Percentiles rank a stretch among this genome's conserved stretches.
These are phyloP conservation scores for Jatropha multifida DNA, from an alignment of 441 rosid species.

Conservation along the genomic window DNA sequence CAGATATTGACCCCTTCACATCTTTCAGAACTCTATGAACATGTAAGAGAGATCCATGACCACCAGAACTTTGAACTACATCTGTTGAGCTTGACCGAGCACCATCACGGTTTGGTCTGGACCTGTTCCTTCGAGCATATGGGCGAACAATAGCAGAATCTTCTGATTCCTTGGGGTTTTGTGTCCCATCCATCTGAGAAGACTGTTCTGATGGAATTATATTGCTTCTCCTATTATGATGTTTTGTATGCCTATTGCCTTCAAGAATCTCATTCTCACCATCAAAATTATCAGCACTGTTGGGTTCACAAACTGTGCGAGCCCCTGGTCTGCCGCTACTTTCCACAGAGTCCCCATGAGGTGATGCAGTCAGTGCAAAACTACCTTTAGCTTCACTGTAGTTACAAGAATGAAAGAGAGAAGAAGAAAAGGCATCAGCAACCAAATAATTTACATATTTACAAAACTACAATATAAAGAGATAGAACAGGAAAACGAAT, in stretches of 20 bases:
- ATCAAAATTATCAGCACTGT: constrained; percentile 91
- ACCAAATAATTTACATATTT: constrained; percentile 23
- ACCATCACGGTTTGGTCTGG: constrained; percentile 82
- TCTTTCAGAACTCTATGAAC: constrained; percentile 57
- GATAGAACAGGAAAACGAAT: constrained; percentile 28
- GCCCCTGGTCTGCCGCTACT: constrained; percentile 93
- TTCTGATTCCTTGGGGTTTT: constrained; percentile 80
- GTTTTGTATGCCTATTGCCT: constrained; percentile 47
- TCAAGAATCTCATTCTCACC: constrained; percentile 74
- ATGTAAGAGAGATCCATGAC: constrained; percentile 56
- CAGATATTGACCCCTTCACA: constrained; percentile 52
- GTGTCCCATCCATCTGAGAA: constrained; percentile 59
- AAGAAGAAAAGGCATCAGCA: constrained; percentile 21
- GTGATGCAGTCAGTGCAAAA: constrained; percentile 89
- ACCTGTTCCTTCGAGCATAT: constrained; percentile 97
- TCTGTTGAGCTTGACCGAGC: constrained; percentile 80
- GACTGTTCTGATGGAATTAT: constrained; percentile 64
- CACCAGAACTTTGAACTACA: constrained; percentile 65
- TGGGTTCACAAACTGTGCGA: constrained; percentile 73
- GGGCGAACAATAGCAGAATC: constrained; percentile 98
- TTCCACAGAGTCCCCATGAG: constrained; percentile 94
- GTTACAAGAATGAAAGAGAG: constrained; percentile 23
- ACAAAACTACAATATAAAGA: constrained; percentile 14
- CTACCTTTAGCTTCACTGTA: constrained; percentile 96
- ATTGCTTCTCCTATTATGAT: constrained; percentile 53